A percentile compares a stretch with the other conserved stretches of the same genome.
Evolutionary conservation across 2,329 filamentous ascomycete genomes (phyloP).

Genomic region (Keithomyces neogunnii): DNA sequence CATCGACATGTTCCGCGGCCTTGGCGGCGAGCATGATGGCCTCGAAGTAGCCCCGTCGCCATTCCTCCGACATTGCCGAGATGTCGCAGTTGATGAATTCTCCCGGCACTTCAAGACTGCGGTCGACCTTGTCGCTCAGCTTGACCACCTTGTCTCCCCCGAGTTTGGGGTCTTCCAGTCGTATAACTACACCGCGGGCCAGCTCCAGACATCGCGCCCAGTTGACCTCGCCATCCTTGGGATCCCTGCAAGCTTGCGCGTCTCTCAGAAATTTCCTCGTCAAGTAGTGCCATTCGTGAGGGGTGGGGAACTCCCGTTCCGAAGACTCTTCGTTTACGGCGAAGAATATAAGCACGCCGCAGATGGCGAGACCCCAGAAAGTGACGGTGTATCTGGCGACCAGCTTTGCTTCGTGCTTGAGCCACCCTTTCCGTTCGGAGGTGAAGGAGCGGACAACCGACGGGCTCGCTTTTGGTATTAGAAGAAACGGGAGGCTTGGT

Average conservation of each 20-base stretch:
- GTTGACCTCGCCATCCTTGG: slow-evolving; percentile 46
- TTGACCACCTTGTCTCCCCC: slow-evolving; percentile 61
- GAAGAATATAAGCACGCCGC: slow-evolving; percentile 52
- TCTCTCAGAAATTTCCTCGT: slow-evolving; percentile 61
- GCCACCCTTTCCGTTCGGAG: slow-evolving; percentile 65
- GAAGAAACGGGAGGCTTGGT: slow-evolving; percentile 39
- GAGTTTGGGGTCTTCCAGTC: slow-evolving; percentile 58
- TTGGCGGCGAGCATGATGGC: slow-evolving; percentile 69
- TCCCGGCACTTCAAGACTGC: slow-evolving; percentile 57
- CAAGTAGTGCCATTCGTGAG: slow-evolving; percentile 69
- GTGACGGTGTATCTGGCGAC: slow-evolving; percentile 60
- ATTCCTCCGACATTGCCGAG: slow-evolving; percentile 67
- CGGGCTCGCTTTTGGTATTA: slow-evolving; percentile 36
- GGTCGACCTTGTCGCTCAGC: slow-evolving; percentile 52
- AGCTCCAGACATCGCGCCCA: slow-evolving; percentile 61
- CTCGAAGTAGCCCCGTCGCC: slow-evolving; percentile 80
- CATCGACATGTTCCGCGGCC: slow-evolving; percentile 73
- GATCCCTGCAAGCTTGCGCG: slow-evolving; percentile 50
- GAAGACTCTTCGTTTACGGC: slow-evolving; percentile 65
- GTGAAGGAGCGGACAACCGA: slow-evolving; percentile 64
- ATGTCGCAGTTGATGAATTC: slow-evolving; percentile 60
- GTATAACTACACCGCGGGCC: slow-evolving; percentile 49
- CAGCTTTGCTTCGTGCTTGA: slow-evolving; percentile 62
- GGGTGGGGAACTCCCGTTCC: slow-evolving; percentile 71
- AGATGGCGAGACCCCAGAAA: slow-evolving; percentile 54